Evolutionary conservation across 768 basidiomycete genomes (phyloP).

Genomic region (Pholiota conissans): DNA sequence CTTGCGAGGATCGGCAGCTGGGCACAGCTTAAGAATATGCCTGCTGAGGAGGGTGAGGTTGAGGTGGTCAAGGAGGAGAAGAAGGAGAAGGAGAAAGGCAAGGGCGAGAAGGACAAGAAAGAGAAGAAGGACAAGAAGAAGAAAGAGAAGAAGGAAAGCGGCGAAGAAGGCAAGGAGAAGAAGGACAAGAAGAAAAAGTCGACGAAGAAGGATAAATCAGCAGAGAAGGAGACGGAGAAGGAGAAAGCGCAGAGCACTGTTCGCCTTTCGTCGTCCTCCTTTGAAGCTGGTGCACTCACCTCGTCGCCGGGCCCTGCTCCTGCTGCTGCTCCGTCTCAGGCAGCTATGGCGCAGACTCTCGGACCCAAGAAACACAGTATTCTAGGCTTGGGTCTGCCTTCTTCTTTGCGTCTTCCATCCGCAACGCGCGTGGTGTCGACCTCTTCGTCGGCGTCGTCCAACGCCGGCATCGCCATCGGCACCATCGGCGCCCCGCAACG

Average conservation of each 20-base stretch:
- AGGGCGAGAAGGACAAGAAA: constrained; percentile 36
- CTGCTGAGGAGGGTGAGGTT: constrained; percentile 18
- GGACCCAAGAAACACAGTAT: constrained; percentile 62
- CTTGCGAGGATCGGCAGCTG: constrained; percentile 73
- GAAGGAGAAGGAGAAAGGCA: constrained; percentile 30
- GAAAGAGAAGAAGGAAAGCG: constrained; percentile 14
- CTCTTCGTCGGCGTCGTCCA: constrained; percentile 7
- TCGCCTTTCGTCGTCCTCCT: constrained; percentile 24
- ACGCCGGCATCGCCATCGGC: background rate
- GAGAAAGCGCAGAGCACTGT: background rate
- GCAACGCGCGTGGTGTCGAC: constrained; percentile 37
- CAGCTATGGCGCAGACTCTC: constrained; percentile 30
- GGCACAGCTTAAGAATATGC: constrained; percentile 52
- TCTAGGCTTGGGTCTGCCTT: constrained; percentile 63
- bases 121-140: constrained; percentile 25
- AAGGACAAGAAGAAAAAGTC: constrained; percentile 40
- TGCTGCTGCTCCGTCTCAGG: background rate
- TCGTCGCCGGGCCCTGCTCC: constrained; percentile 26
- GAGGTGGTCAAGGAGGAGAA: constrained; percentile 29
- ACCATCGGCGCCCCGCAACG: constrained; percentile 4
- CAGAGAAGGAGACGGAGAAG: constrained; percentile 19
- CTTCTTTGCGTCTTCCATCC: constrained; percentile 46
- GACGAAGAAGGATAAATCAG: constrained; percentile 22
- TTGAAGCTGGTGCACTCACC: constrained; percentile 63
- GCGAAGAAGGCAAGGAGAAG: constrained; percentile 28